A percentile compares a stretch with the other conserved stretches of the same genome.
Conservation (phyloP, 2,329 filamentous ascomycete species). For the Pyricularia sp. region DNA sequence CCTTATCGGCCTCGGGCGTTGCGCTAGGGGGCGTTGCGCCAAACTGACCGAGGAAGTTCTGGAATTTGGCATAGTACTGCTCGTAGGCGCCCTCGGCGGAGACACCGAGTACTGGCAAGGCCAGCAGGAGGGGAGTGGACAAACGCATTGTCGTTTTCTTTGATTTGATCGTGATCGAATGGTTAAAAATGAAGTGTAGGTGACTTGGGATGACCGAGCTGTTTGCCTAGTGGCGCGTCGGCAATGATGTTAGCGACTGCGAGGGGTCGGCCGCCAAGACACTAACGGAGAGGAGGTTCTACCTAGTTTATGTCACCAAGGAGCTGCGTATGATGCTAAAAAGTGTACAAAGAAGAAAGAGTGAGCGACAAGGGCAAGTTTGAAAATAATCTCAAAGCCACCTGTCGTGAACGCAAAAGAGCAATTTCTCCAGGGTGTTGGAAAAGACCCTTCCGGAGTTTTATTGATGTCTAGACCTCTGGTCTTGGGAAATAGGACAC, state of each 20-base stretch:
- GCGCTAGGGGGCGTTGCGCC: slow-evolving; percentile 24
- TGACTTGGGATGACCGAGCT: not conserved
- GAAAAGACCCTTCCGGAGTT: not conserved
- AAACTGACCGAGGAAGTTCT: slow-evolving; percentile 54
- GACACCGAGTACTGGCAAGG: slow-evolving; percentile 45
- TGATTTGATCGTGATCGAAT: not conserved
- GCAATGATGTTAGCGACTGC: slow-evolving; percentile 6
- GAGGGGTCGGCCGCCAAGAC: slow-evolving; percentile 5
- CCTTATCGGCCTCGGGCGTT: slow-evolving; percentile 26
- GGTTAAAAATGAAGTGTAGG: not conserved
- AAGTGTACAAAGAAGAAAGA: not conserved
- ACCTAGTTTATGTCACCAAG: not conserved
- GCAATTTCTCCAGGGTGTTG: not conserved
- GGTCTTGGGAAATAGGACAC: slow-evolving; percentile 5
- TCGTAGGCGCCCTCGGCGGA: slow-evolving; percentile 41
- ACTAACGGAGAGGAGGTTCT: not conserved
- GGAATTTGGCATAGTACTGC: slow-evolving; percentile 54
- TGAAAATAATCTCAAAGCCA: not conserved
- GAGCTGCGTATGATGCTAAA: not conserved
- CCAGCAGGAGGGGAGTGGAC: slow-evolving; percentile 39
- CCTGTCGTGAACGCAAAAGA: not conserved
- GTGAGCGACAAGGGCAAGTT: not conserved
- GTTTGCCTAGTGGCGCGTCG: not conserved
- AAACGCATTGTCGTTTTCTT: slow-evolving; percentile 42
- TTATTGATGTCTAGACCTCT: not conserved